Evolutionary conservation across 768 basidiomycete species (phyloP).

Genomic region (Gymnopilus junonius): DNA sequence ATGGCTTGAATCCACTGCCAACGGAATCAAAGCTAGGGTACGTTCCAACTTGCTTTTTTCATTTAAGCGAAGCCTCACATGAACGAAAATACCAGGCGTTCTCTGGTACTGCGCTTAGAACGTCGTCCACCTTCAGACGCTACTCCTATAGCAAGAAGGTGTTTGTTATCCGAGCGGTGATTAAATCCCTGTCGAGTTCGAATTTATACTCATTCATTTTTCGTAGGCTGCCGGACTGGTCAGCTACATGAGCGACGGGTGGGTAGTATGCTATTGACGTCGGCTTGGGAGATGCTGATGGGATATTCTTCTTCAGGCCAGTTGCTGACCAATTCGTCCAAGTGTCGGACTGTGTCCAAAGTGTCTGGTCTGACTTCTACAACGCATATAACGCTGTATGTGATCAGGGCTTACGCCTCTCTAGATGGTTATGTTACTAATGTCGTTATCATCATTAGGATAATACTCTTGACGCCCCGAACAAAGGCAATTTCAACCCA

Average conservation of each 20-base stretch:
- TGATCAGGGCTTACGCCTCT: background rate
- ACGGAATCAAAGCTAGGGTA: background rate
- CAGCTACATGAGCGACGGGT: background rate
- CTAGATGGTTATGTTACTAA: background rate
- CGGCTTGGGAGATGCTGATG: background rate
- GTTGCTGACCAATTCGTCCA: background rate
- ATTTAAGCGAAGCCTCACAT: background rate
- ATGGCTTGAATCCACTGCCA: background rate
- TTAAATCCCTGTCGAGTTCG: background rate
- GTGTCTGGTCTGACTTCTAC: background rate
- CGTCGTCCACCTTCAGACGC: background rate
- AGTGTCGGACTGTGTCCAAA: background rate
- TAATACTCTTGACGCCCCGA: background rate
- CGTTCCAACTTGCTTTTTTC: background rate
- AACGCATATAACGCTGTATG: background rate
- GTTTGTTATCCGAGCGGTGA: background rate
- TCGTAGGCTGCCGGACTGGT: background rate
- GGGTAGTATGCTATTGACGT: background rate
- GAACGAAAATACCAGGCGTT: background rate
- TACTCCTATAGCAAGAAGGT: slow-evolving; percentile 8
- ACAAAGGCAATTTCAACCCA: background rate
- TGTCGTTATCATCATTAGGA: background rate
- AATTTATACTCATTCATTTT: background rate
- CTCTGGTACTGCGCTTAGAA: background rate
- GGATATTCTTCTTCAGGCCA: background rate